Conservation (phyloP, 2,329 filamentous ascomycete species). For the Leptographium procerum region DNA sequence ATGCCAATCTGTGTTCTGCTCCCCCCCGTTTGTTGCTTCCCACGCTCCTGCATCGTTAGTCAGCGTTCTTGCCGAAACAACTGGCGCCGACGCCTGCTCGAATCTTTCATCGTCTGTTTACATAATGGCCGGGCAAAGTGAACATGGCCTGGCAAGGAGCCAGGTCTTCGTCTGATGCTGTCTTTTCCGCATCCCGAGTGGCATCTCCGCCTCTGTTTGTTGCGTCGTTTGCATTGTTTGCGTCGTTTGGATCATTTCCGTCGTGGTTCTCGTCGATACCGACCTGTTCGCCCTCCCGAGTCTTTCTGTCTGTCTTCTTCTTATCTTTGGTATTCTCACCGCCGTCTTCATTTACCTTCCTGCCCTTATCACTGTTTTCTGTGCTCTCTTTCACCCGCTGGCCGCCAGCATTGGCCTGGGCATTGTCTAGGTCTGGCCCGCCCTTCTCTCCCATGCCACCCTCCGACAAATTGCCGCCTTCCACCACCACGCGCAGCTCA, state of each 20-base stretch:
- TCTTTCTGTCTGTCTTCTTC: not conserved
- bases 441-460: constrained; percentile 47
- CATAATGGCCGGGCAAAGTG: no score
- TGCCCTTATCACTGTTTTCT: not conserved
- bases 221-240: not conserved
- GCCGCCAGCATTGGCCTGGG: constrained; percentile 42
- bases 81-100: no score
- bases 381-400: constrained; percentile 21
- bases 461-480: constrained; percentile 41
- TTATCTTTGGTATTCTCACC: not conserved
- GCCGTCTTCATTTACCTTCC: not conserved
- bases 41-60: not conserved
- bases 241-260: not conserved
- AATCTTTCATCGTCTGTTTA: no score
- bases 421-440: constrained; percentile 43
- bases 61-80: not conserved
- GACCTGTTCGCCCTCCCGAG: no score
- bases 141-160: no score
- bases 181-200: no score
- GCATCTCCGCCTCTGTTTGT: no score
- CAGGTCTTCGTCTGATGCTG: no score
- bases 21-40: not conserved
- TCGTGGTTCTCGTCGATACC: not conserved
- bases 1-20: no score
- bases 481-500: constrained; percentile 43